These are phyloP conservation scores for Crotalaria pallida DNA, from an alignment of 306 rosid genomes.

Conservation along the genomic window DNA sequence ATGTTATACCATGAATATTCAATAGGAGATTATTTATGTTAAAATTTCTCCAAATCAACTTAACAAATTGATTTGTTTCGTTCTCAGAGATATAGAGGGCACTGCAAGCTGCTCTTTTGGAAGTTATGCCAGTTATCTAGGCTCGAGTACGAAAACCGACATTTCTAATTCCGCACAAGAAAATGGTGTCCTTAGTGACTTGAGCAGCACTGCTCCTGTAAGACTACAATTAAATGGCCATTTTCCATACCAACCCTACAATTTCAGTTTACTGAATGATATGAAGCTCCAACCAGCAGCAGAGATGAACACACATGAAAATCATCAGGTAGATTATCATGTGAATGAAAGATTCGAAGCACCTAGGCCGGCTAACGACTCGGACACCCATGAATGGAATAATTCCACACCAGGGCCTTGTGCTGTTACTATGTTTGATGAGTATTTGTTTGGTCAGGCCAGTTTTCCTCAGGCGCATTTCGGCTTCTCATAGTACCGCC, in stretches of 20 bases:
- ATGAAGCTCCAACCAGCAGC: conserved; percentile 52
- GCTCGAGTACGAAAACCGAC: conserved; percentile 8
- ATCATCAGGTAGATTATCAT: conserved; percentile 51
- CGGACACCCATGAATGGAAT: conserved; percentile 66
- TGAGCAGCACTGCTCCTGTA: conserved; percentile 39
- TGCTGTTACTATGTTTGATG: conserved; percentile 33
- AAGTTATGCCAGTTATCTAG: conserved; percentile 18
- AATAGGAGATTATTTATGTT: neutral
- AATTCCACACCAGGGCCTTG: conserved; percentile 71
- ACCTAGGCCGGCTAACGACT: conserved; percentile 48
- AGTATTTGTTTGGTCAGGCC: conserved; percentile 29
- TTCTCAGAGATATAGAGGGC: conserved; percentile 71
- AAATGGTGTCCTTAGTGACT: conserved; percentile 5
- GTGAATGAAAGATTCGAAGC: conserved; percentile 65
- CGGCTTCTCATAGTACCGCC: conserved; percentile 15
- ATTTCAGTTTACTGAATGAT: conserved; percentile 48
- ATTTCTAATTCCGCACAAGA: conserved; percentile 20
- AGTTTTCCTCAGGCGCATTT: conserved; percentile 21
- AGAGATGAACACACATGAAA: conserved; percentile 57
- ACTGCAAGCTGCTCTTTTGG: conserved; percentile 37
- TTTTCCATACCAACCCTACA: conserved; percentile 66
- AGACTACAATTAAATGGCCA: conserved; percentile 57
- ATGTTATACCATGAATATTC: neutral
- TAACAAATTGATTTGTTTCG: neutral
- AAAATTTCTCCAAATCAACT: neutral